Percentiles rank a stretch among this genome's conserved stretches.
Conservation (phyloP, 2,329 filamentous ascomycete genomes). For the Colletotrichum melonis region DNA sequence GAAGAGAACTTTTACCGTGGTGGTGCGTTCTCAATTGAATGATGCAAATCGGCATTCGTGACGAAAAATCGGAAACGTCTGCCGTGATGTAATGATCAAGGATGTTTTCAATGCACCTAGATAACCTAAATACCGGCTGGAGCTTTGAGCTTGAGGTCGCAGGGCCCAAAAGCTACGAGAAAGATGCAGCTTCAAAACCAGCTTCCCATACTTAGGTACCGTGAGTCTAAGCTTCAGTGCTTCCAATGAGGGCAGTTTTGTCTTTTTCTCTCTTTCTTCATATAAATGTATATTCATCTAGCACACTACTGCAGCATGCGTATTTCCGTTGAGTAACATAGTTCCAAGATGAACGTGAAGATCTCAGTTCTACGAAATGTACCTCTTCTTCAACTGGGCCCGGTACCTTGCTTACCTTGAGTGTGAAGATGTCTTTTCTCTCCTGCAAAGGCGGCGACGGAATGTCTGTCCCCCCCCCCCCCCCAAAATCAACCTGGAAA, state of each 20-base stretch:
- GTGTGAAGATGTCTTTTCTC: neutral
- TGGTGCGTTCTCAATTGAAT: neutral
- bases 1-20: too few relatives aligned
- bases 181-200: neutral
- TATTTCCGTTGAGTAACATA: too few relatives aligned
- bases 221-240: neutral
- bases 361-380: too few relatives aligned
- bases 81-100: neutral
- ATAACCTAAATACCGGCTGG: neutral
- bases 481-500: neutral
- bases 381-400: too few relatives aligned
- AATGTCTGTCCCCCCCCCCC: neutral
- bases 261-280: too few relatives aligned
- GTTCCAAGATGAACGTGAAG: too few relatives aligned
- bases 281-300: too few relatives aligned
- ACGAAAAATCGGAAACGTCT: neutral
- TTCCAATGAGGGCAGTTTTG: too few relatives aligned
- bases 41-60: neutral
- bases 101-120: neutral
- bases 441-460: constrained; percentile 7
- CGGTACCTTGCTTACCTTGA: neutral
- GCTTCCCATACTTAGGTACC: neutral
- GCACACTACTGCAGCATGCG: too few relatives aligned
- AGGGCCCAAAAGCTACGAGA: neutral
- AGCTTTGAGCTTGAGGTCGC: constrained; percentile 9